Evolutionary conservation across 129 eudicot species (phyloP).

Genomic region (Arctium minus): DNA sequence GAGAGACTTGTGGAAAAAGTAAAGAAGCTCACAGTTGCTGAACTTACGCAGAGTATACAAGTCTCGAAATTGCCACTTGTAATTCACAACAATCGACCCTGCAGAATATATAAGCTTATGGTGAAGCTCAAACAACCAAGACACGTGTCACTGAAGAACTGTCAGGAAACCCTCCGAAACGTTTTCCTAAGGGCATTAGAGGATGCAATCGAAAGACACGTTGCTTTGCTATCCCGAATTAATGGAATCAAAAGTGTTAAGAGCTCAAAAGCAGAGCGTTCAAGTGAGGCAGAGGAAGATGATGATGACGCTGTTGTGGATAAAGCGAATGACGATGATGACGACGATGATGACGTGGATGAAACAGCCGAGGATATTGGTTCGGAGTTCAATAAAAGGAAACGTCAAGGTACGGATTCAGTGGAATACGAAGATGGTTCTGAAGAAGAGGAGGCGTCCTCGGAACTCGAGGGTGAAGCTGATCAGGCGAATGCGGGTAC

Average conservation of each 20-base stretch:
- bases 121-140: constrained; percentile 58
- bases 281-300: constrained; percentile 37
- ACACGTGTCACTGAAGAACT: constrained; percentile 50
- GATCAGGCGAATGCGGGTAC: constrained; percentile 28
- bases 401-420: constrained; percentile 67
- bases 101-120: constrained; percentile 61
- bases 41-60: constrained; percentile 73
- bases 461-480: constrained; percentile 26
- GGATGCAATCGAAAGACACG: constrained; percentile 68
- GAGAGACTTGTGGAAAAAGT: constrained; percentile 60
- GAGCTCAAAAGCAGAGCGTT: constrained; percentile 18
- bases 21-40: constrained; percentile 71
- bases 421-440: constrained; percentile 74
- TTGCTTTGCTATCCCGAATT: constrained; percentile 52
- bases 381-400: constrained; percentile 50
- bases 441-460: constrained; percentile 41
- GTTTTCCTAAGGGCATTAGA: constrained; percentile 58
- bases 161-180: constrained; percentile 44
- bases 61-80: constrained; percentile 47
- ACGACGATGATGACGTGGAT: constrained; percentile 39
- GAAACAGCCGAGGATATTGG: constrained; percentile 69
- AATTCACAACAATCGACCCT: constrained; percentile 22
- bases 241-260: constrained; percentile 53
- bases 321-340: neutral
- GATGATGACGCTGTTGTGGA: constrained; percentile 22